Percentiles rank a stretch among this genome's conserved stretches.
These are phyloP conservation scores for Baudoinia panamericana DNA, from an alignment of 495 filamentous ascomycete genomes.

Conservation along the genomic window DNA sequence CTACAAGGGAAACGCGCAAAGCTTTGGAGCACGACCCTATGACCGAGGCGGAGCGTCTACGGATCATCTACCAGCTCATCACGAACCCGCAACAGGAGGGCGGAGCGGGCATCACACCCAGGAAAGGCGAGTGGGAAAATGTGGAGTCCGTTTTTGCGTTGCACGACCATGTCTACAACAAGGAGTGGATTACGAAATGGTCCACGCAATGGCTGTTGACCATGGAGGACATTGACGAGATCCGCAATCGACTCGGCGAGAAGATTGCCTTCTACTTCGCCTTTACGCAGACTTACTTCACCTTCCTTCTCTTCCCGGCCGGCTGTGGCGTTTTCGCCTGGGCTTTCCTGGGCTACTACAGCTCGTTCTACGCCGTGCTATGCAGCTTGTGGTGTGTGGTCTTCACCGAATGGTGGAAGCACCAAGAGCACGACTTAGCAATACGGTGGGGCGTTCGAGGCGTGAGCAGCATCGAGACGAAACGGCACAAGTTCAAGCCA, in stretches of 20 bases:
- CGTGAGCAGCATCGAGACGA: constrained; percentile 67
- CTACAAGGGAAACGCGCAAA: constrained; percentile 56
- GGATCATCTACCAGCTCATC: constrained; percentile 76
- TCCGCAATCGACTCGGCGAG: constrained; percentile 83
- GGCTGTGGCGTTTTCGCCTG: constrained; percentile 69
- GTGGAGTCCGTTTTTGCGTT: constrained; percentile 78
- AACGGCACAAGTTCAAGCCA: constrained; percentile 62
- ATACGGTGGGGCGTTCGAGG: constrained; percentile 86
- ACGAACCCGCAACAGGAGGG: constrained; percentile 68
- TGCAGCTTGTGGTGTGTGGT: constrained; percentile 78
- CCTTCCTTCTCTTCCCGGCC: constrained; percentile 73
- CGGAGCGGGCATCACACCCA: constrained; percentile 78
- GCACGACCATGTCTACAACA: constrained; percentile 79
- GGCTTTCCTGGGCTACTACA: constrained; percentile 73
- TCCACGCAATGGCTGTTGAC: constrained; percentile 66
- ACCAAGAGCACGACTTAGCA: constrained; percentile 79
- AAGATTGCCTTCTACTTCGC: constrained; percentile 93
- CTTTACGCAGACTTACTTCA: constrained; percentile 86
- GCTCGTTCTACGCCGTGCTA: constrained; percentile 65
- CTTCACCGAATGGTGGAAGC: constrained; percentile 96
- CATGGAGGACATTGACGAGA: constrained; percentile 63
- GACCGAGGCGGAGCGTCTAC: constrained; percentile 75
- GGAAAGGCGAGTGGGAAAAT: constrained; percentile 69
- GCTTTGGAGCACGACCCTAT: constrained; percentile 54
- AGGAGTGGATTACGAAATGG: constrained; percentile 82